phyloP scores from a whole-genome alignment of 2,329 filamentous ascomycete species.

The Hortaea werneckii region DNA sequence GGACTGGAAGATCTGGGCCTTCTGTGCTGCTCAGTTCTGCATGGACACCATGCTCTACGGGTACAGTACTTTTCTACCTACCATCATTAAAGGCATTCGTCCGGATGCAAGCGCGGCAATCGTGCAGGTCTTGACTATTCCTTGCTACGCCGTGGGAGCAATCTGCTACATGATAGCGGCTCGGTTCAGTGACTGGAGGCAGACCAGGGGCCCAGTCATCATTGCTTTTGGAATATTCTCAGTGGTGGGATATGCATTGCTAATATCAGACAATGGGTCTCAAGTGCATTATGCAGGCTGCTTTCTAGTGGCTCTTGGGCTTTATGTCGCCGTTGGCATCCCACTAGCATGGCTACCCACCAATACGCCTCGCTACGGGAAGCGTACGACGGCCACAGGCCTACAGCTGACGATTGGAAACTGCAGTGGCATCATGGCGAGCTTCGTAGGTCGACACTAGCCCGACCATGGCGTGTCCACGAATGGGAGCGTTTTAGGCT shows the following conservation, averaged over 20 bases:
- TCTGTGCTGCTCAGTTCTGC: slow-evolving; percentile 29
- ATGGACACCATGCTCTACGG: slow-evolving; percentile 69
- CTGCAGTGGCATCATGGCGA: slow-evolving; percentile 60
- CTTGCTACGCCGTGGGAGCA: slow-evolving; percentile 65
- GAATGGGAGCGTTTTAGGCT: neutral
- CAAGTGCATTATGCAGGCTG: slow-evolving; percentile 58
- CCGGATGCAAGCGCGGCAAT: slow-evolving; percentile 49
- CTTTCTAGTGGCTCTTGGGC: slow-evolving; percentile 62
- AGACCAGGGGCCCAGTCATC: slow-evolving; percentile 55
- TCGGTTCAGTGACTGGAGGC: slow-evolving; percentile 55
- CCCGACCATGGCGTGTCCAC: neutral
- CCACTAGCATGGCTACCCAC: slow-evolving; percentile 42
- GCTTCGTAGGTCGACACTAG: slow-evolving; percentile 46
- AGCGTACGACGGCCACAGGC: slow-evolving; percentile 61
- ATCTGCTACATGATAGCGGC: slow-evolving; percentile 58
- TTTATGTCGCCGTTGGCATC: slow-evolving; percentile 53
- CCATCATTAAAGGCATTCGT: slow-evolving; percentile 63
- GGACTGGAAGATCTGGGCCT: neutral
- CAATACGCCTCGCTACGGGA: slow-evolving; percentile 65
- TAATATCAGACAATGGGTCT: slow-evolving; percentile 9
- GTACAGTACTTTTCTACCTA: slow-evolving; percentile 68
- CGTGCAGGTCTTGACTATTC: slow-evolving; percentile 67
- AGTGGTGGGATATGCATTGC: slow-evolving; percentile 42
- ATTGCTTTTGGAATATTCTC: slow-evolving; percentile 30
- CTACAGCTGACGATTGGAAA: slow-evolving; percentile 64